Evolutionary conservation across 116 monocot species (phyloP).

Genomic region (Papilionanthe hybrid): DNA sequence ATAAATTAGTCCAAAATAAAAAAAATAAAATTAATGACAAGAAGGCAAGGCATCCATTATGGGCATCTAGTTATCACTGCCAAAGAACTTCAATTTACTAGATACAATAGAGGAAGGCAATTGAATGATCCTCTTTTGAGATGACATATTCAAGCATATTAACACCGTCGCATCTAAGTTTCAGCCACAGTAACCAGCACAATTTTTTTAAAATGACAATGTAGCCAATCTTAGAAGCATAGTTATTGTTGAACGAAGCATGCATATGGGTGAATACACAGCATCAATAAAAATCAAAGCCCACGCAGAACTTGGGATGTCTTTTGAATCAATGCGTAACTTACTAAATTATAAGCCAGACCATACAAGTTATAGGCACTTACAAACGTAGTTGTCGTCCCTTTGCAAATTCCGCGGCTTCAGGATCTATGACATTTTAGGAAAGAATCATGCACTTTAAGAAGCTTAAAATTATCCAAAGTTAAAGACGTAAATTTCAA

Average conservation of each 20-base stretch:
- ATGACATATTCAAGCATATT: too few relatives aligned
- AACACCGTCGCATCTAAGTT: too few relatives aligned
- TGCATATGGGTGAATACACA: not conserved
- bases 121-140: too few relatives aligned
- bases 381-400: slow-evolving; percentile 88
- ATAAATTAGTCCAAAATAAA: not conserved
- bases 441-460: not conserved
- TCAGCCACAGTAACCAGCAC: too few relatives aligned
- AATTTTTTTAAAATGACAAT: not conserved
- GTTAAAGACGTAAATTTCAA: not conserved
- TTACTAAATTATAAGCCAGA: not conserved
- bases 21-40: not conserved
- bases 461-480: not conserved
- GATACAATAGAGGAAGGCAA: not conserved
- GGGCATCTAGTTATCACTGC: too few relatives aligned
- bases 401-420: slow-evolving; percentile 76
- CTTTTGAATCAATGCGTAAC: not conserved
- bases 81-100: too few relatives aligned
- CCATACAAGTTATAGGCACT: slow-evolving; percentile 20
- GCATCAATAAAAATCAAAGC: not conserved
- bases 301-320: not conserved
- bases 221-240: not conserved
- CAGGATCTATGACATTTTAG: slow-evolving; percentile 54
- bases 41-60: not conserved
- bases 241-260: not conserved